phyloP scores from a whole-genome alignment of 1,139 yeast species.

The Yamadazyma jaroonii region DNA sequence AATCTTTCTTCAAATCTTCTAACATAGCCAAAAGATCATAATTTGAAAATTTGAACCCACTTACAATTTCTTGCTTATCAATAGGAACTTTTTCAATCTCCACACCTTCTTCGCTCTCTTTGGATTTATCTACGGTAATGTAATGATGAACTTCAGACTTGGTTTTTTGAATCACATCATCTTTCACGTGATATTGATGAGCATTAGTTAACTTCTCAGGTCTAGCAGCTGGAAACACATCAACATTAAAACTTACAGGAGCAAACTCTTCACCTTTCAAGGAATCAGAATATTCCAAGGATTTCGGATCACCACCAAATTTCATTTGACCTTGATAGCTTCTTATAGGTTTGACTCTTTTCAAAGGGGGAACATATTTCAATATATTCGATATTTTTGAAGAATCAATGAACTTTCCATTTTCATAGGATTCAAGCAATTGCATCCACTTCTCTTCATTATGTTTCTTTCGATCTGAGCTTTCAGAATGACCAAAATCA shows the following conservation, averaged over 20 bases:
- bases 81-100: constrained; percentile 5
- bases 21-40: constrained; percentile 36
- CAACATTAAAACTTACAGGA: constrained; percentile 40
- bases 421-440: constrained; percentile 12
- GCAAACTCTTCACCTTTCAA: constrained; percentile 6
- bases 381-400: constrained; percentile 14
- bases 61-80: constrained; percentile 22
- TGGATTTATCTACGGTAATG: constrained; percentile 12
- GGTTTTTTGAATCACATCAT: constrained; percentile 14
- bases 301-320: constrained; percentile 29
- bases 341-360: constrained; percentile 35
- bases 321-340: constrained; percentile 36
- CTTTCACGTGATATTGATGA: constrained; percentile 28
- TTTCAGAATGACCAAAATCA: constrained; percentile 18
- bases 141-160: constrained; percentile 23
- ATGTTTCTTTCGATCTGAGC: constrained; percentile 6
- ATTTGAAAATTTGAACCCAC: constrained; percentile 71
- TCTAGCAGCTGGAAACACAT: constrained; percentile 65
- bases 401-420: constrained; percentile 16
- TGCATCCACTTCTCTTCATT: constrained; percentile 16
- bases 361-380: constrained; percentile 23
- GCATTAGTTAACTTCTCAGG: constrained; percentile 32
- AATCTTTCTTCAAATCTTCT: constrained; percentile 39
- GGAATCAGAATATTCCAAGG: constrained; percentile 11
- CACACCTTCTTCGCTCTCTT: constrained; percentile 10